phyloP scores from a whole-genome alignment of 2,329 filamentous ascomycete genomes.

The Lachnellula hyalina region DNA sequence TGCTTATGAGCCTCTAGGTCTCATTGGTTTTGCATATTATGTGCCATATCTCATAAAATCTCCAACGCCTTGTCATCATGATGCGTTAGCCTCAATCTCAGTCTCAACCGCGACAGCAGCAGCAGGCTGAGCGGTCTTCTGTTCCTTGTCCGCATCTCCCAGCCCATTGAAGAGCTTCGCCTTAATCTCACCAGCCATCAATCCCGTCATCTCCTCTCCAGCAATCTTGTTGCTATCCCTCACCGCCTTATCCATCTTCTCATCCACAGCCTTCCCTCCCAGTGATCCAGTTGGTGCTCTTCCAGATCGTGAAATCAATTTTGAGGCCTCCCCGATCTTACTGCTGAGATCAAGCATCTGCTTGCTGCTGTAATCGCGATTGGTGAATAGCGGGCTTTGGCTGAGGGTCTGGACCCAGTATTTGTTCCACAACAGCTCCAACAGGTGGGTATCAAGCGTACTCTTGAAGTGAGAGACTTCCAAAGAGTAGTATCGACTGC shows the following conservation, averaged over 20 bases:
- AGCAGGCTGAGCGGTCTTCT: neutral
- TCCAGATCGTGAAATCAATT: slow-evolving; percentile 33
- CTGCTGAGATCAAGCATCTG: slow-evolving; percentile 84
- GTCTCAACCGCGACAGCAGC: slow-evolving; percentile 1
- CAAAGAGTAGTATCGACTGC: slow-evolving; percentile 82
- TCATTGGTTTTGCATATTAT: slow-evolving; percentile 3
- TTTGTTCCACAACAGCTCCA: slow-evolving; percentile 95
- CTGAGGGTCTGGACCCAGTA: slow-evolving; percentile 98
- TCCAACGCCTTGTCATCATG: neutral
- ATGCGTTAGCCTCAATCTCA: slow-evolving; percentile 3
- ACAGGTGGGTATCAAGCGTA: slow-evolving; percentile 76
- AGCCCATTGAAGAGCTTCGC: slow-evolving; percentile 42
- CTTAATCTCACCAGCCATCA: slow-evolving; percentile 43
- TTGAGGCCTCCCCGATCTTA: slow-evolving; percentile 67
- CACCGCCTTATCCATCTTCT: slow-evolving; percentile 49
- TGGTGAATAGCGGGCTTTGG: slow-evolving; percentile 83
- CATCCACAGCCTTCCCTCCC: slow-evolving; percentile 33
- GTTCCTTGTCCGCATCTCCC: slow-evolving; percentile 9
- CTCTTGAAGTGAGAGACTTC: slow-evolving; percentile 95
- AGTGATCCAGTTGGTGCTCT: slow-evolving; percentile 24
- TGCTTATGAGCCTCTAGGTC: slow-evolving; percentile 7
- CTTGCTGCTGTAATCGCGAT: slow-evolving; percentile 87
- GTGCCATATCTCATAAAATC: neutral
- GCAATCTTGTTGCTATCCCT: slow-evolving; percentile 52
- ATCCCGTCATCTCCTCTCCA: slow-evolving; percentile 43